phyloP scores from a whole-genome alignment of 164 flowering plant species.

The Protea cynaroides region DNA sequence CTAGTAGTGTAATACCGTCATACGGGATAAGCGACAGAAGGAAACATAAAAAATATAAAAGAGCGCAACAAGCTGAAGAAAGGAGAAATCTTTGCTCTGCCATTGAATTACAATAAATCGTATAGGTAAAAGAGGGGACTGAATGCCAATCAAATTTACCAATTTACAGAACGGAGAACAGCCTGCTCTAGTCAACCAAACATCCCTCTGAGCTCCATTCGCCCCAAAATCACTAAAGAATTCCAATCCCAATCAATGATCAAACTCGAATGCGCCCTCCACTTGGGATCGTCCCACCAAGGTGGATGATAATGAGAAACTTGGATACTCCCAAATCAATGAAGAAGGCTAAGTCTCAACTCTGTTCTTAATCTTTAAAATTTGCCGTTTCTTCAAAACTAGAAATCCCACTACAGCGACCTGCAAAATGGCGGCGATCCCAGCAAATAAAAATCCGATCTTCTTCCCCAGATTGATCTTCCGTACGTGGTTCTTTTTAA shows the following conservation, averaged over 20 bases:
- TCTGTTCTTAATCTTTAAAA: constrained; percentile 10
- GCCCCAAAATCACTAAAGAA: neutral
- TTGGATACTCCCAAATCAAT: neutral
- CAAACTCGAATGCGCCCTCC: neutral
- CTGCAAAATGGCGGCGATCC: constrained; percentile 23
- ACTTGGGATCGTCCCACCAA: neutral
- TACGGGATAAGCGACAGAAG: neutral
- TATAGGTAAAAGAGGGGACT: neutral
- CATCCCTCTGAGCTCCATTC: neutral
- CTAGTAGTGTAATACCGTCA: neutral
- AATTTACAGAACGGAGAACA: neutral
- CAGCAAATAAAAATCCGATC: constrained; percentile 25
- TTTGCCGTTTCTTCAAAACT: constrained; percentile 20
- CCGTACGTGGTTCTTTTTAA: neutral
- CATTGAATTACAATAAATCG: neutral
- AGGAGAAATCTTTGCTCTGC: neutral
- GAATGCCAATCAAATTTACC: neutral
- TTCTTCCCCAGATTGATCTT: constrained; percentile 21
- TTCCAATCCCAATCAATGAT: neutral
- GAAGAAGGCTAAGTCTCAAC: neutral
- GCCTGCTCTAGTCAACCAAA: neutral
- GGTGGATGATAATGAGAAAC: neutral
- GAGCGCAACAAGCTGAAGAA: neutral
- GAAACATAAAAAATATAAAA: neutral
- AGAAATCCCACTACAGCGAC: constrained; percentile 21